Percentiles rank a stretch among this genome's conserved stretches.
Evolutionary conservation across 768 basidiomycete species (phyloP).

Genomic region (Pleurotus giganteus): DNA sequence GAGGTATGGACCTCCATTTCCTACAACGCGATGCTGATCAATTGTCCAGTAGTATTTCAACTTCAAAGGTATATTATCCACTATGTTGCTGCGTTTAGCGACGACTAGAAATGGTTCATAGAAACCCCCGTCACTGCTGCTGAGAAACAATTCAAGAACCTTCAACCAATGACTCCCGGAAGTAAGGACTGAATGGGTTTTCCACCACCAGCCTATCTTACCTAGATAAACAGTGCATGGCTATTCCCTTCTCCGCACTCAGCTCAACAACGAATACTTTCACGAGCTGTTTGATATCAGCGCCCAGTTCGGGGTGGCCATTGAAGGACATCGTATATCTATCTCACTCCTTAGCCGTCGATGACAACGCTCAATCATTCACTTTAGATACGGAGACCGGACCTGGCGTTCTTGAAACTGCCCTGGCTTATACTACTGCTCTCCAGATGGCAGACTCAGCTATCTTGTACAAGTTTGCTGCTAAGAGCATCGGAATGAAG

Average conservation of each 20-base stretch:
- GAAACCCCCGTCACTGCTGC: conserved; percentile 79
- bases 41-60: conserved; percentile 67
- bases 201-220: background rate
- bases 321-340: conserved; percentile 83
- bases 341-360: background rate
- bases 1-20: conserved; percentile 54
- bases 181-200: conserved; percentile 51
- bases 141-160: conserved; percentile 72
- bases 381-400: conserved; percentile 86
- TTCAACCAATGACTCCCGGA: conserved; percentile 86
- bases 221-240: conserved; percentile 75
- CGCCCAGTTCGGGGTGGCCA: conserved; percentile 65
- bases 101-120: conserved; percentile 22
- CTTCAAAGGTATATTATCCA: conserved; percentile 64
- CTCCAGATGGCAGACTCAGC: conserved; percentile 89
- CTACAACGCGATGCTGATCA: conserved; percentile 12
- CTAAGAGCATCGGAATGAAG: conserved; percentile 90
- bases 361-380: conserved; percentile 1
- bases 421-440: conserved; percentile 80
- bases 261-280: conserved; percentile 88
- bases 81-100: background rate
- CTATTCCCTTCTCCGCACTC: conserved; percentile 89
- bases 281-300: conserved; percentile 81
- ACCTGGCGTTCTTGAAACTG: conserved; percentile 85
- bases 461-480: conserved; percentile 86